Evolutionary conservation across 495 filamentous ascomycete genomes (phyloP), one percentile per base, ranked within the genome.

Genomic region (Aspergillus incahuasiensis): DNA sequence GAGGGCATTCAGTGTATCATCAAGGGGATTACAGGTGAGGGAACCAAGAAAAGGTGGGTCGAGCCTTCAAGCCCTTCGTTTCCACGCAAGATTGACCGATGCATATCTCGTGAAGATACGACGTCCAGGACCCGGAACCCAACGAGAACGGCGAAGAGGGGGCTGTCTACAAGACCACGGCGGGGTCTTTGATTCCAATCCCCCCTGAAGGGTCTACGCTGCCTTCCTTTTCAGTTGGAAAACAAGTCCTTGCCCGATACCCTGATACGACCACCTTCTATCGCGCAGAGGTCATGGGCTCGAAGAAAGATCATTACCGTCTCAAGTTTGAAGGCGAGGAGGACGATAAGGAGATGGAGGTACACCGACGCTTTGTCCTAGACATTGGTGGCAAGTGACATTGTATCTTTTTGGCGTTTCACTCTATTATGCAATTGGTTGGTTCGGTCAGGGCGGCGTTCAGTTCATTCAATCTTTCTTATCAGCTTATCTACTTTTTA

Each of bases 221-320:
- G 43, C 77, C 83, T 1, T 81, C 87, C 11, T 92, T 92, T 62
- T 77, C 92, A 1, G 73, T 82, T 51, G 91, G 91, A 13, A 91
- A 88, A 64, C 83, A 83, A 20, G 90, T 95, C 25, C 73, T 95
- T 49, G 90, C 90, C 0, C 74, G 89, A 38, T 95, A 95, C 64
- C 90, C 90, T 0, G 87, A 91, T 54, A 99, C 95, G 9, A 96
- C 94, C 2, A 97, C 92, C 0, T 99, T 99, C 64, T 99, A 99
- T 69, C 86, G 90, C 63, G 94, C 95, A 11, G 92, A 97, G 59
- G 92, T 98, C 16, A 91, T 90, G 77, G 85, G 85, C 0, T 61
- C 68, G 9, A 84, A 86, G 60, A 84, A 85, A 58, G 81, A 82
- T 47, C 74, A 73, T 43, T 86, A 83, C 54, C 73, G 81, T 41